A percentile compares a stretch with the other conserved stretches of the same genome.
Conservation (phyloP, 352 stramenopile species). For the Globisporangium alternatum region DNA sequence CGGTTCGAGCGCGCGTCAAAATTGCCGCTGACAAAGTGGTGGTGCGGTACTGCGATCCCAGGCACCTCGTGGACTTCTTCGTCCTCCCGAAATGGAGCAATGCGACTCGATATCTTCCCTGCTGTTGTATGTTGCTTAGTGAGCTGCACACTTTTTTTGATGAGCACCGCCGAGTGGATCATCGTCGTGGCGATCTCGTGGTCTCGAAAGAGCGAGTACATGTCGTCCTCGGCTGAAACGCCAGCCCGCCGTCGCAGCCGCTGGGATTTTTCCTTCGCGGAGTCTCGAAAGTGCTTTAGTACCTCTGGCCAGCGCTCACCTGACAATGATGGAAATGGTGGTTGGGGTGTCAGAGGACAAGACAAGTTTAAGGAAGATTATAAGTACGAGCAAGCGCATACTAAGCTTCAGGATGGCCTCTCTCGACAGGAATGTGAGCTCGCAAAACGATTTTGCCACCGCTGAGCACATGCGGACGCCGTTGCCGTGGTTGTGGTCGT, state of each 20-base stretch:
- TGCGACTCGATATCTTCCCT: conserved; percentile 10
- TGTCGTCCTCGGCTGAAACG: conserved; percentile 16
- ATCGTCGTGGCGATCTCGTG: conserved; percentile 28
- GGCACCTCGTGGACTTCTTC: background rate
- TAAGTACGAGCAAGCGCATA: conserved; percentile 21
- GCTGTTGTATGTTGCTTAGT: conserved; percentile 3
- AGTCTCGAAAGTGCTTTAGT: conserved; percentile 54
- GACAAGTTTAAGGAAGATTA: no score
- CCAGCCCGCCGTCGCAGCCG: conserved; percentile 37
- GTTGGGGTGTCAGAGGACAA: no score
- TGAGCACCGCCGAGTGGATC: conserved; percentile 31
- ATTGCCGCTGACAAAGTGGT: conserved; percentile 17
- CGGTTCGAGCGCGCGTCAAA: conserved; percentile 4
- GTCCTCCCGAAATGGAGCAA: conserved; percentile 15
- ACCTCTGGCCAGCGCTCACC: conserved; percentile 73
- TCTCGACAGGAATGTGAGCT: conserved; percentile 78
- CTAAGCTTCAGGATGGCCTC: conserved; percentile 73
- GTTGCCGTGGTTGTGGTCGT: conserved; percentile 72
- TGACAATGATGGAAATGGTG: background rate
- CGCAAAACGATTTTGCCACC: conserved; percentile 72
- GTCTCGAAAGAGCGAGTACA: conserved; percentile 21
- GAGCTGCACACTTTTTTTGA: conserved; percentile 21
- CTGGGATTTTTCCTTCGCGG: conserved; percentile 40
- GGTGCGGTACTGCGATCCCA: background rate
- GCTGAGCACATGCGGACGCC: conserved; percentile 83